Base-by-base conservation (phyloP, 2,329 filamentous ascomycete genomes). In the Exophiala sp. region DNA sequence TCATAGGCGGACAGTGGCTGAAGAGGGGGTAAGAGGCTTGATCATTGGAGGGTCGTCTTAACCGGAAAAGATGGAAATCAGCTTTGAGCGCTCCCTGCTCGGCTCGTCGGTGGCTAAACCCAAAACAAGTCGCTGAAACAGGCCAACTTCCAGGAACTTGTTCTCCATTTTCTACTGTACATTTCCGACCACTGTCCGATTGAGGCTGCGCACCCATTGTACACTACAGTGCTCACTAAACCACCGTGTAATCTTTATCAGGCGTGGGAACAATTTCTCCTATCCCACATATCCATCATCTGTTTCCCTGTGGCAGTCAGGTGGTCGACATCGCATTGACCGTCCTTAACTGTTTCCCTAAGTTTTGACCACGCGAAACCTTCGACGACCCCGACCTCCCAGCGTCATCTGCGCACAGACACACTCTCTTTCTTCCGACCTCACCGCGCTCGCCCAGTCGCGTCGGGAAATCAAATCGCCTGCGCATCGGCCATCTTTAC, bases 401-500 rank as follows among this genome's bases (percentile, higher is more conserved):
- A 50, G 40, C 47, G 38, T 50, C 47, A 36, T 21, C 47, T 36
- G 32, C 47, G 47, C 47, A 35, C 47, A 50, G 39, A 50, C 47
- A 12, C 41, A 29, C 41, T 20, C 29, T 43, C 16, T 21, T 41
- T 21, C 21, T 14, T 43, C 41, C 24, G 38, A 33, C 38, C 21
- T 14, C 47, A 34, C 39, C 47, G 39, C 47, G 47, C 47, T 32
- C 35, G 21, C n/a, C 39, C 34, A 38, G 47, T 50, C 47, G 47
- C 47, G 47, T 50, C 38, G 38, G 47, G 50, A 50, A 47, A 36
- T 48, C 42, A 33, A 49, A 20, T 33, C 35, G 50, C 41, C 35
- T 38, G 50, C 47, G 43, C 51, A 49, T 53, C 51, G 50, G 46
- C 55, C 55, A 54, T 29, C 50, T 54, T 50, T 44, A 49, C 50